Conservation (phyloP, 108 stramenopile genomes). For the Fragilaria radians region DNA sequence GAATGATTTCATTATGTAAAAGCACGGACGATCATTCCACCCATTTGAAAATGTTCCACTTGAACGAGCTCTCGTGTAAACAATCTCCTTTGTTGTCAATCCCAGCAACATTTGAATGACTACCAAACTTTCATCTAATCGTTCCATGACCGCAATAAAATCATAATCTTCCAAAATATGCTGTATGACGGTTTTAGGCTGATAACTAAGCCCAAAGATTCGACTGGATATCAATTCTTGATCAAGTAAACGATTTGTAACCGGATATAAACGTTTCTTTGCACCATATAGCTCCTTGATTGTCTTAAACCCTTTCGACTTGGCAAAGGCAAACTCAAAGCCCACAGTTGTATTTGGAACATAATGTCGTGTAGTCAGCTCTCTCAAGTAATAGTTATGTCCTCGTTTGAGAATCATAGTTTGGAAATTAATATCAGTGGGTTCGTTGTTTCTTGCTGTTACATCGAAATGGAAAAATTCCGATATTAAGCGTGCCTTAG, state of each 20-base stretch:
- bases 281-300: neutral
- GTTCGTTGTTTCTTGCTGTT: neutral
- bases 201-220: conserved; percentile 3
- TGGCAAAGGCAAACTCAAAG: neutral
- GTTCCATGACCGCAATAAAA: conserved; percentile 13
- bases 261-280: neutral
- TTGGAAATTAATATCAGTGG: conserved; percentile 3
- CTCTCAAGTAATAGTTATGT: neutral
- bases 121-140: conserved; percentile 27
- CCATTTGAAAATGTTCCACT: conserved; percentile 7
- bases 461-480: neutral
- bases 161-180: conserved; percentile 7
- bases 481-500: neutral
- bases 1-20: conserved; percentile 1
- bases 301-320: neutral
- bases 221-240: neutral
- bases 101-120: conserved; percentile 22
- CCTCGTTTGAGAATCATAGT: neutral
- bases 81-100: conserved; percentile 2
- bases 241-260: neutral
- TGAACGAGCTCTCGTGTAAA: neutral
- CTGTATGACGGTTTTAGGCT: conserved; percentile 12
- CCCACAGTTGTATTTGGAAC: neutral
- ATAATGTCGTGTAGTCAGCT: neutral
- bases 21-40: neutral